Evolutionary conservation across 805 yeast species (phyloP).

Genomic region (Saturnispora hagleri): DNA sequence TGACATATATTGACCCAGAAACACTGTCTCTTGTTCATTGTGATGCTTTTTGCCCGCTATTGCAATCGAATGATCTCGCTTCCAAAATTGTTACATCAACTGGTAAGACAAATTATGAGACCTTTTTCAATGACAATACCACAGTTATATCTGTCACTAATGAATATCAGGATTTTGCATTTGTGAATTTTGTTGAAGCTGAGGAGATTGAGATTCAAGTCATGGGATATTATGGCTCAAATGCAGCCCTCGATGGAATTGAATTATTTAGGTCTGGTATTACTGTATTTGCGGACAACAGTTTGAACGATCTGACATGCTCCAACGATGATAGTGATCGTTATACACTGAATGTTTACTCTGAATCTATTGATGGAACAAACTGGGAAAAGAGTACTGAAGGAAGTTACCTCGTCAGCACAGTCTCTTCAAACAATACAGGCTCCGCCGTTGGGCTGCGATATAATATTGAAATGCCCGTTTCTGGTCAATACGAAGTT

Average conservation of each 20-base stretch:
- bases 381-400: slow-evolving; percentile 18
- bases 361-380: slow-evolving; percentile 13
- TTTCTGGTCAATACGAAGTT: slow-evolving; percentile 68
- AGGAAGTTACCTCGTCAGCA: slow-evolving; percentile 20
- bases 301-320: slow-evolving; percentile 37
- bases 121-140: slow-evolving; percentile 14
- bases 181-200: slow-evolving; percentile 59
- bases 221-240: slow-evolving; percentile 56
- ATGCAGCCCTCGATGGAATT: slow-evolving; percentile 64
- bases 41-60: slow-evolving; percentile 85
- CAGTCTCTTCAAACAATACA: slow-evolving; percentile 23
- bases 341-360: slow-evolving; percentile 5
- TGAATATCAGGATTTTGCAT: slow-evolving; percentile 72
- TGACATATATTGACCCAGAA: slow-evolving; percentile 72
- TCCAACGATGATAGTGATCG: not conserved
- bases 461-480: slow-evolving; percentile 59
- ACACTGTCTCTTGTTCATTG: slow-evolving; percentile 53
- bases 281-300: slow-evolving; percentile 63
- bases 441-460: slow-evolving; percentile 32
- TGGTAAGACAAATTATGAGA: slow-evolving; percentile 8
- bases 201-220: slow-evolving; percentile 55
- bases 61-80: slow-evolving; percentile 30
- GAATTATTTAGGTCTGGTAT: slow-evolving; percentile 57
- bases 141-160: slow-evolving; percentile 15
- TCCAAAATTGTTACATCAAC: not conserved